Evolutionary conservation across 2,329 filamentous ascomycete species (phyloP).

Genomic region (Aspergillus fumigatiaffinis): DNA sequence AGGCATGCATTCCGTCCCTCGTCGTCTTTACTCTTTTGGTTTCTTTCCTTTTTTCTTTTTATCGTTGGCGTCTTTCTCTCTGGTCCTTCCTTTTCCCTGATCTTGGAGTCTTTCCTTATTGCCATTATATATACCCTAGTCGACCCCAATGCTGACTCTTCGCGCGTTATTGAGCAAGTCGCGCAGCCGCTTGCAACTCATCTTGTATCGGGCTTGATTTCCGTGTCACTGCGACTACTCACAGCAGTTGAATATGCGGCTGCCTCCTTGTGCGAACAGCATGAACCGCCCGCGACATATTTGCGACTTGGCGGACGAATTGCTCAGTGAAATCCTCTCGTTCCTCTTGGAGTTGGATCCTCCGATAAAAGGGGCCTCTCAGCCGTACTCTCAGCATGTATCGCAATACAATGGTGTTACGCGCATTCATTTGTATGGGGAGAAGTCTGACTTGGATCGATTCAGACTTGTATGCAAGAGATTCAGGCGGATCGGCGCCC

Average conservation of each 20-base stretch:
- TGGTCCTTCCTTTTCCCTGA: constrained; percentile 8
- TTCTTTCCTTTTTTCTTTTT: constrained; percentile 8
- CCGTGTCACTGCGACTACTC: constrained; percentile 30
- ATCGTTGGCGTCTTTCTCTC: not conserved
- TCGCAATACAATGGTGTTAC: constrained; percentile 6
- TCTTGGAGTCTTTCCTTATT: constrained; percentile 9
- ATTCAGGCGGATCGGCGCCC: constrained; percentile 39
- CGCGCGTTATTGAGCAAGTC: not conserved
- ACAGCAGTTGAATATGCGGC: constrained; percentile 31
- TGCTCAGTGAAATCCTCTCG: constrained; percentile 31
- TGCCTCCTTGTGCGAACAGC: constrained; percentile 25
- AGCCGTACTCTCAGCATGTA: constrained; percentile 5
- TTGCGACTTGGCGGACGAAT: constrained; percentile 34
- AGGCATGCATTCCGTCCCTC: constrained; percentile 23
- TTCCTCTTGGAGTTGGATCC: constrained; percentile 24
- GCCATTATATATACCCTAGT: constrained; percentile 2
- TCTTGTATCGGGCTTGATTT: constrained; percentile 15
- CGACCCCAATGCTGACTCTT: not conserved
- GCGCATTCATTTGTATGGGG: constrained; percentile 18
- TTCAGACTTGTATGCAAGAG: constrained; percentile 40
- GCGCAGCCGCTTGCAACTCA: not conserved
- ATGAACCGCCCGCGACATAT: constrained; percentile 33
- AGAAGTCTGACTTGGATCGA: constrained; percentile 35
- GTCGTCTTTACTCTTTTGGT: constrained; percentile 4
- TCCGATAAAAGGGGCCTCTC: constrained; percentile 10